Evolutionary conservation across 805 yeast genomes (phyloP).

Genomic region (Starmerella apicola): DNA sequence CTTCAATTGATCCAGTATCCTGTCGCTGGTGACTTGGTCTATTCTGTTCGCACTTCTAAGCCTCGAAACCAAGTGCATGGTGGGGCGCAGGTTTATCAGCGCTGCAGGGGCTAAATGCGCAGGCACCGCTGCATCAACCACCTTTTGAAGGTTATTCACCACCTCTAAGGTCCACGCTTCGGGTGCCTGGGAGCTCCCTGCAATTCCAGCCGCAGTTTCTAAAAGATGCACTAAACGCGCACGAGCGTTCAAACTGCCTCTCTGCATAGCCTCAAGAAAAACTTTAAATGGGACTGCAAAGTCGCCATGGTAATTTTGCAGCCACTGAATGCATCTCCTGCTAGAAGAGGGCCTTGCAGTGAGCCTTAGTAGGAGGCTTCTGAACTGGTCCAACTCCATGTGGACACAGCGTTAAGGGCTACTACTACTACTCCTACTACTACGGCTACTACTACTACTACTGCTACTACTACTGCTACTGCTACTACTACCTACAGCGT

Average conservation of each 20-base stretch:
- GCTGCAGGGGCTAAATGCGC: constrained; percentile 18
- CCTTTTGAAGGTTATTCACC: constrained; percentile 7
- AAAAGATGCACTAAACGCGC: constrained; percentile 58
- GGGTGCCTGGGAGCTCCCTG: constrained; percentile 9
- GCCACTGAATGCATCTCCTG: constrained; percentile 22
- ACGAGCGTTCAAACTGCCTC: constrained; percentile 39
- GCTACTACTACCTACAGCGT: too few relatives aligned
- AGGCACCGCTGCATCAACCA: constrained; percentile 21
- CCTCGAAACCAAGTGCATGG: constrained; percentile 13
- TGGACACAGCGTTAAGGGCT: background rate
- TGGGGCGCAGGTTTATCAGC: constrained; percentile 19
- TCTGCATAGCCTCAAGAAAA: constrained; percentile 45
- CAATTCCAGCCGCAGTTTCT: constrained; percentile 38
- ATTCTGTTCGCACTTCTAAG: constrained; percentile 6
- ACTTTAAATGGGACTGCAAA: constrained; percentile 60
- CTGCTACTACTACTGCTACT: too few relatives aligned
- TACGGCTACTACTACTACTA: too few relatives aligned
- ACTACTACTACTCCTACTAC: background rate
- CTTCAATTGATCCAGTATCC: constrained; percentile 2
- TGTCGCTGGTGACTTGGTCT: background rate
- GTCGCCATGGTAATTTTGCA: constrained; percentile 34
- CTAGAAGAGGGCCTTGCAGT: constrained; percentile 41
- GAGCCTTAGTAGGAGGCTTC: constrained; percentile 51
- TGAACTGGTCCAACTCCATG: constrained; percentile 69
- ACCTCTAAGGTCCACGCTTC: constrained; percentile 6